phyloP scores from a whole-genome alignment of 2,329 filamentous ascomycete species.

The Alternaria angustiovoidea region DNA sequence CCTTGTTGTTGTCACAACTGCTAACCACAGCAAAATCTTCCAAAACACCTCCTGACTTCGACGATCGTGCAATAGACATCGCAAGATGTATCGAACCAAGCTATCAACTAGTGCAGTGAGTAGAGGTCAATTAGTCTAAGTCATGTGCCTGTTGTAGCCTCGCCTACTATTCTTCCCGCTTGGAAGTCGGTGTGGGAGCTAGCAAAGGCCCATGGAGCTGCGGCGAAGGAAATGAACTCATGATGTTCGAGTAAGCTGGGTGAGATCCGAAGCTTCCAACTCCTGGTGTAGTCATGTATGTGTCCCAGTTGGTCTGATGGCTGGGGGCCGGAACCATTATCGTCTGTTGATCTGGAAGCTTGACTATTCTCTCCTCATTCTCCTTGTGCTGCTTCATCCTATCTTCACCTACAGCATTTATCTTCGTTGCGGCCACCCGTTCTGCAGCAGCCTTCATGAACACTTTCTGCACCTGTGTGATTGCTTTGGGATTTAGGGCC shows the following conservation, averaged over 20 bases:
- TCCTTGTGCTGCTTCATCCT: neutral
- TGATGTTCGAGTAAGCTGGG: conserved; percentile 5
- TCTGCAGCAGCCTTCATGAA: neutral
- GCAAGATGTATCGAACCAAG: neutral
- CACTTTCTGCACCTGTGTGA: neutral
- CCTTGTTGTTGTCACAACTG: neutral
- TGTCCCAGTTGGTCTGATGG: neutral
- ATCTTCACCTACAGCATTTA: neutral
- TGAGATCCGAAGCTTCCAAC: neutral
- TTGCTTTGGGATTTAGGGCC: neutral
- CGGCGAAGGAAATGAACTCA: neutral
- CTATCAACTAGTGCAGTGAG: neutral
- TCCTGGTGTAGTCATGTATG: neutral
- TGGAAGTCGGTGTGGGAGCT: neutral
- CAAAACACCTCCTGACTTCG: neutral
- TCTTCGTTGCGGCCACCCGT: neutral
- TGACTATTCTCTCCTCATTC: neutral
- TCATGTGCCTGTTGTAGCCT: neutral
- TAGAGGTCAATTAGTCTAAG: neutral
- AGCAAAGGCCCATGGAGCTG: neutral
- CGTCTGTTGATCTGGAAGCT: neutral
- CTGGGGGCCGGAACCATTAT: neutral
- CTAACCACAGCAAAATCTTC: neutral
- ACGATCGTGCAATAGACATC: neutral
- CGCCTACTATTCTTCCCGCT: neutral